Evolutionary conservation across 345 rosid species (phyloP), one percentile per base, ranked within the genome.

Genomic region (Mercurialis annua): DNA sequence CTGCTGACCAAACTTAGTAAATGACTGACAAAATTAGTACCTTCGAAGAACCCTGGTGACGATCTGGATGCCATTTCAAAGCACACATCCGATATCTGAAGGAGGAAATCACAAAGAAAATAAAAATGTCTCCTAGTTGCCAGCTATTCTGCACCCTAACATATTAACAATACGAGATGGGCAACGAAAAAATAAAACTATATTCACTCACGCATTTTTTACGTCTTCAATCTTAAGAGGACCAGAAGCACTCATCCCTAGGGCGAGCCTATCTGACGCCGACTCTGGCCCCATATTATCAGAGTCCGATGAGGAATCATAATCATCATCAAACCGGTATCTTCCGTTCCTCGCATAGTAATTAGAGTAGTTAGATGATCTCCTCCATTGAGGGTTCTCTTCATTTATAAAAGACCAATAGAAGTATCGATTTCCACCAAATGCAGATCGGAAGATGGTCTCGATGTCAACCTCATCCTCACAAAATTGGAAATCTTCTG

Each of bases 21-120:
- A 64, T 6, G 31, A 11, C 12, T 54, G 52, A 42, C 6, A 26
- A 65, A 57, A 54, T 49, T 8, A 64, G 52, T 78, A 90, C 98
- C 97, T 92, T 92, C 68, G 90, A 85, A 38, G 88, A 80, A 62
- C 86, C 88, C 14, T 80, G 86, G 74, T 88, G 98, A 68, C 87
- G 96, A 90, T 92, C 96, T 12, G 96, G 98, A 76, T 90, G 96
- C 96, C 98, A 93, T 73, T 89, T 89, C 62, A 93, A 71, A 7
- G 98, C 98, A 64, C 96, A 87, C 64, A 78, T 67, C 66, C 97
- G 86, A 66, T 90, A 93, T 52, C 97, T 93, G 76, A 12, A 62
- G 60, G 68, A 55, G 51, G 66, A 62, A 73, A 20, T 38, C 64
- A 64, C 30, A 29, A 12, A n/a, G 17, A n/a, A 30, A 55, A 57